Conservation (phyloP, 2,329 filamentous ascomycete genomes). For the Polychaeton citri region DNA sequence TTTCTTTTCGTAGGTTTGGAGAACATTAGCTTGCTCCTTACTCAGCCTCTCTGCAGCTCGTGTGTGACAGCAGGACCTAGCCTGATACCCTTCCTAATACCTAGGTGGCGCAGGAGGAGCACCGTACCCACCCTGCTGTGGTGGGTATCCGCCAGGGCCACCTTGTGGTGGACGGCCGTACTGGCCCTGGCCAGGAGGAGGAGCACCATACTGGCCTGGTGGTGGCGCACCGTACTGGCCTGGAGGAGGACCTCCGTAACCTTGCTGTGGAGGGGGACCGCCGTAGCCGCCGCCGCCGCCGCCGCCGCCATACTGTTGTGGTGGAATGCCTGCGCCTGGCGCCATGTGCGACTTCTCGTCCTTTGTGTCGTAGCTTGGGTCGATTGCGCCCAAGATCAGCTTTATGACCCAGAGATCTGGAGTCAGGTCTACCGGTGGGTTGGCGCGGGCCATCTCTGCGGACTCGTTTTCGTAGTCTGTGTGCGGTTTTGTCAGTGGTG, state of each 20-base stretch:
- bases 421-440: slow-evolving; percentile 49
- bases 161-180: slow-evolving; percentile 11
- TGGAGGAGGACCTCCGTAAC: slow-evolving; percentile 17
- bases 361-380: slow-evolving; percentile 51
- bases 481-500: slow-evolving; percentile 1
- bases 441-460: slow-evolving; percentile 49
- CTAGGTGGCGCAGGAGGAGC: slow-evolving; percentile 10
- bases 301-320: slow-evolving; percentile 4
- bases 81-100: slow-evolving; percentile 4
- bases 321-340: slow-evolving; percentile 21
- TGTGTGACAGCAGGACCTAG: too few relatives aligned
- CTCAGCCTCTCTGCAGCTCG: too few relatives aligned
- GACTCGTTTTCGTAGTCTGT: slow-evolving; percentile 54
- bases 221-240: slow-evolving; percentile 16
- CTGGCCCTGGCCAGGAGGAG: slow-evolving; percentile 10
- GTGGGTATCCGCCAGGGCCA: slow-evolving; percentile 2
- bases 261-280: slow-evolving; percentile 18
- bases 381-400: slow-evolving; percentile 53
- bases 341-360: slow-evolving; percentile 40
- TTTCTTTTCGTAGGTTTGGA: too few relatives aligned
- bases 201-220: slow-evolving; percentile 12
- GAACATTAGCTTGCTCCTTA: too few relatives aligned
- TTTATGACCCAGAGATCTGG: slow-evolving; percentile 56
- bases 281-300: slow-evolving; percentile 19
- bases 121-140: slow-evolving; percentile 11